Conservation (phyloP, 2,329 filamentous ascomycete species). For the Raffaelea deltoideospora region DNA sequence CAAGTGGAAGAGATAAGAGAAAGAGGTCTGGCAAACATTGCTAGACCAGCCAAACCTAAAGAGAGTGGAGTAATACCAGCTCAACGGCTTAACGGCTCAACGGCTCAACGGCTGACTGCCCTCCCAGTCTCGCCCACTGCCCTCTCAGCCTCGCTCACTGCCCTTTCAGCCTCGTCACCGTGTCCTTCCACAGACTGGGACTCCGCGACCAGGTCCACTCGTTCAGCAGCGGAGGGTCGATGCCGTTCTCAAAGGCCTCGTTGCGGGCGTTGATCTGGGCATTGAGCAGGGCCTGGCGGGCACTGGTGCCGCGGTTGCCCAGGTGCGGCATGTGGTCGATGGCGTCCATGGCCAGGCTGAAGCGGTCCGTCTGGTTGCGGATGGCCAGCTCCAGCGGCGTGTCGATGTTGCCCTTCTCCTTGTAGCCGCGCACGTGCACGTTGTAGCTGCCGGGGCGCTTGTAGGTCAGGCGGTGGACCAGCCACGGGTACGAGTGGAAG, state of each 20-base stretch:
- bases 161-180: constrained; percentile 2
- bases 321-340: constrained; percentile 52
- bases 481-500: constrained; percentile 73
- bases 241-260: constrained; percentile 52
- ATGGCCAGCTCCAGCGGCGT: constrained; percentile 67
- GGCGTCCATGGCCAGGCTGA: constrained; percentile 61
- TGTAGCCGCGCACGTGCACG: constrained; percentile 63
- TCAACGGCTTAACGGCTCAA: no score
- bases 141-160: no score
- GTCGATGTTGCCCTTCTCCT: constrained; percentile 74
- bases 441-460: constrained; percentile 54
- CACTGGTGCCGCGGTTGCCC: constrained; percentile 45
- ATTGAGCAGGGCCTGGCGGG: constrained; percentile 49
- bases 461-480: constrained; percentile 64
- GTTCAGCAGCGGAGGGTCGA: constrained; percentile 51
- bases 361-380: constrained; percentile 62
- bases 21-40: no score
- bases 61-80: no score
- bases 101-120: no score
- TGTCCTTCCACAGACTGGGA: constrained; percentile 14
- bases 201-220: constrained; percentile 48
- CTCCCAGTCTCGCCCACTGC: no score
- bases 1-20: no score
- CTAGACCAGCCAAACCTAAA: no score
- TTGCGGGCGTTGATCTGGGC: constrained; percentile 48